Conservation (phyloP, 495 filamentous ascomycete species). For the Trichoderma virens region DNA sequence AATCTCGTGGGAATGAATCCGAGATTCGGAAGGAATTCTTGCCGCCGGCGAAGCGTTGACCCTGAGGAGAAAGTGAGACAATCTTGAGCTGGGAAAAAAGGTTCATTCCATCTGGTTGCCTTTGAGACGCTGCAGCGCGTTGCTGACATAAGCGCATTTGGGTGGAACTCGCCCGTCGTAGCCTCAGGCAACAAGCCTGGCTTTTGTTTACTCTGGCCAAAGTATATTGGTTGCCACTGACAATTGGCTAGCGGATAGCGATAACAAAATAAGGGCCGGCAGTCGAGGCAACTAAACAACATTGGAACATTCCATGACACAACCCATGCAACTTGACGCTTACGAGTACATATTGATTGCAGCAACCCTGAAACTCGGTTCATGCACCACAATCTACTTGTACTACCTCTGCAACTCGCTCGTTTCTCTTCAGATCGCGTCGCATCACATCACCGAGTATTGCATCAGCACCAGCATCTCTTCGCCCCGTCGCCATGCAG, state of each 20-base stretch:
- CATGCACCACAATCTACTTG: no score
- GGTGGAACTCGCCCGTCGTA: not conserved
- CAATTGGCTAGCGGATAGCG: not conserved
- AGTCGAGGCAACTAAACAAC: not conserved
- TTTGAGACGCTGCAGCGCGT: not conserved
- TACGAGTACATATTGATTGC: no score
- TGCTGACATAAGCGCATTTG: constrained; percentile 3
- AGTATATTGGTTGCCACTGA: not conserved
- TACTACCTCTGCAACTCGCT: no score
- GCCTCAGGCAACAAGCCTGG: not conserved
- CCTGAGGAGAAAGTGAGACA: not conserved
- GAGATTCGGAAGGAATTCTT: not conserved
- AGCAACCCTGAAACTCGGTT: no score
- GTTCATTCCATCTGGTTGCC: constrained; percentile 1
- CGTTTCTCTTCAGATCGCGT: not conserved
- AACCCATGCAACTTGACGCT: no score
- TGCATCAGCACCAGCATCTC: not conserved
- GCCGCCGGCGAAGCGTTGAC: not conserved
- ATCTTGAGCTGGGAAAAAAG: not conserved
- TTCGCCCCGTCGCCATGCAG: constrained; percentile 26
- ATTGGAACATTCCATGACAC: no score
- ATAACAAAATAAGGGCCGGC: not conserved
- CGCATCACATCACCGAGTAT: not conserved
- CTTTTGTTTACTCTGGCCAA: not conserved
- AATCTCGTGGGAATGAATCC: not conserved